These are phyloP conservation scores for Diaporthe citrichinensis DNA, from an alignment of 2,329 filamentous ascomycete genomes.

Conservation along the genomic window DNA sequence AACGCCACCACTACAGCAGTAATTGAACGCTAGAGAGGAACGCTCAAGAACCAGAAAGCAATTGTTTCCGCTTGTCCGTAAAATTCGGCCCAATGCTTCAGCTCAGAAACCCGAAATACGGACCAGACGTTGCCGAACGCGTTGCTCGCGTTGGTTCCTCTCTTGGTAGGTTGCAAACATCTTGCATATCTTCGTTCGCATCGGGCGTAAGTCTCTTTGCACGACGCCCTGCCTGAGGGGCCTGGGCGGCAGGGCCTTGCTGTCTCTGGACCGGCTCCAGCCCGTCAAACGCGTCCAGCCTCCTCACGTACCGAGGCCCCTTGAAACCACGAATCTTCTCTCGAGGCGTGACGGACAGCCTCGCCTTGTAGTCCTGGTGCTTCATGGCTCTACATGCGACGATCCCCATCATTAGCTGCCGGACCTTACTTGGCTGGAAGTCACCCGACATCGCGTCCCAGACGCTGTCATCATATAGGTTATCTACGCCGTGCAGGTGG, in stretches of 20 bases:
- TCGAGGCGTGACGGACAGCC: background rate
- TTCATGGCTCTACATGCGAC: slow-evolving; percentile 10
- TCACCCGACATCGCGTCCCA: slow-evolving; percentile 12
- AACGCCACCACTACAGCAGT: background rate
- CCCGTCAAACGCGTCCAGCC: slow-evolving; percentile 8
- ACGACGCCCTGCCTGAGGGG: background rate
- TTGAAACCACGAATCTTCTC: slow-evolving; percentile 1
- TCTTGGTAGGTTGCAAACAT: background rate
- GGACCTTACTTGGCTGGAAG: slow-evolving; percentile 11
- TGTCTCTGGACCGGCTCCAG: slow-evolving; percentile 12
- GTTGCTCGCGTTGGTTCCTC: background rate
- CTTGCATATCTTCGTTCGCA: background rate
- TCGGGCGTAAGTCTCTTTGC: background rate
- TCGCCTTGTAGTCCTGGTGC: slow-evolving; percentile 13
- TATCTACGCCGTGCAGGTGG: slow-evolving; percentile 7
- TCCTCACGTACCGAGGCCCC: background rate
- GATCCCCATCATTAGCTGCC: slow-evolving; percentile 23
- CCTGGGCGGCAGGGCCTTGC: background rate
- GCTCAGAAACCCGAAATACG: background rate
- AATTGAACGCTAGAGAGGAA: background rate
- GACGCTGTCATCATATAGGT: slow-evolving; percentile 5
- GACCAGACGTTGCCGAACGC: background rate
- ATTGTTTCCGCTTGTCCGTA: too few relatives aligned
- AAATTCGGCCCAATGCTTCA: background rate
- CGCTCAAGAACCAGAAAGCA: background rate